phyloP scores from a whole-genome alignment of 2,329 filamentous ascomycete genomes.

The Colletotrichum echinochloae region DNA sequence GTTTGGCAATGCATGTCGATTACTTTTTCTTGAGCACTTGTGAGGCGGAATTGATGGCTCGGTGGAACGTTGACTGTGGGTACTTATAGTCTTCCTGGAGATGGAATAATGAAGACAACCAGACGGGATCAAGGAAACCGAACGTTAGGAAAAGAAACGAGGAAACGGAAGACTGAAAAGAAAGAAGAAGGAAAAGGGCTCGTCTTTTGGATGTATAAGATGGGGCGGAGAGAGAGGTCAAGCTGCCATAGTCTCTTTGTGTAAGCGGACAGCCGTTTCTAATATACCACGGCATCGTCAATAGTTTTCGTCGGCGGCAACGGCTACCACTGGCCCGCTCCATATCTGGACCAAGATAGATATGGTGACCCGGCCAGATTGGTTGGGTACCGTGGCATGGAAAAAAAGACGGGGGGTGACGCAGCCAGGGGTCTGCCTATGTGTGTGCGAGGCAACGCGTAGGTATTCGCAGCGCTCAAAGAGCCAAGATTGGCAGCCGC shows the following conservation, averaged over 20 bases:
- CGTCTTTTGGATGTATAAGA: slow-evolving; percentile 27
- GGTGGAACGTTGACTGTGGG: slow-evolving; percentile 16
- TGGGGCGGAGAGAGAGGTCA: slow-evolving; percentile 5
- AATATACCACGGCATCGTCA: slow-evolving; percentile 33
- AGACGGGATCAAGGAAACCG: slow-evolving; percentile 28
- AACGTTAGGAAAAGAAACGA: slow-evolving; percentile 29
- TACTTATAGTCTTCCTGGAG: slow-evolving; percentile 15
- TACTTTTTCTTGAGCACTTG: slow-evolving; percentile 30
- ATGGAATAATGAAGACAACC: slow-evolving; percentile 24
- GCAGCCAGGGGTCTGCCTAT: slow-evolving; percentile 11
- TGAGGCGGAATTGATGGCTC: slow-evolving; percentile 7
- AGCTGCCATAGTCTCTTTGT: background rate
- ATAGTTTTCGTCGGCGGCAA: slow-evolving; percentile 17
- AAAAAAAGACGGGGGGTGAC: slow-evolving; percentile 19
- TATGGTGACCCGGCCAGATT: slow-evolving; percentile 10
- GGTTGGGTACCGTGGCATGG: slow-evolving; percentile 12
- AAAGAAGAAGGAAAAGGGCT: slow-evolving; percentile 30
- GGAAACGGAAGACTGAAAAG: slow-evolving; percentile 40
- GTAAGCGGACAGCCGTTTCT: slow-evolving; percentile 32
- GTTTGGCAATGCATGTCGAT: slow-evolving; percentile 64
- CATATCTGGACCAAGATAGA: background rate
- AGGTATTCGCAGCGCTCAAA: slow-evolving; percentile 28
- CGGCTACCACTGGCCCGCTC: slow-evolving; percentile 14
- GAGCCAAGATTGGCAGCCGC: slow-evolving; percentile 35
- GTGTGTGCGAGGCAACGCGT: slow-evolving; percentile 35